Conservation (phyloP, 192 early-diverging fungal species). For the Coemansia sp. region DNA sequence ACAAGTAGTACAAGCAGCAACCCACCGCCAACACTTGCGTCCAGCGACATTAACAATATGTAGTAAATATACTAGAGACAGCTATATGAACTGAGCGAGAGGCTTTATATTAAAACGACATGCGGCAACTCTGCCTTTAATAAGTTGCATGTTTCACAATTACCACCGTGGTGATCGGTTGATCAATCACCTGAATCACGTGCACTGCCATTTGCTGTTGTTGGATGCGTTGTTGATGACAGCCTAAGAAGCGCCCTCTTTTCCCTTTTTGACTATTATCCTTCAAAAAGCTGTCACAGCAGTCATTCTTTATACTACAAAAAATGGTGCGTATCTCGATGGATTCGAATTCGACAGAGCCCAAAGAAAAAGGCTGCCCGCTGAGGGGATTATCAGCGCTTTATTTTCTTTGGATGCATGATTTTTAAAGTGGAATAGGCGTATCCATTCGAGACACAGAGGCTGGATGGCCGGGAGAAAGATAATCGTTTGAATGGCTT, state of each 20-base stretch:
- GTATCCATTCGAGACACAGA: conserved; percentile 8
- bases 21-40: conserved; percentile 20
- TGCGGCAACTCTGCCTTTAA: background rate
- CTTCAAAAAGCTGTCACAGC: conserved; percentile 5
- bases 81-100: background rate
- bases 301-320: conserved; percentile 5
- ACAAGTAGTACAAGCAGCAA: conserved; percentile 20
- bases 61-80: background rate
- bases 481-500: no score
- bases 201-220: background rate
- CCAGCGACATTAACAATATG: conserved; percentile 3
- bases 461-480: background rate
- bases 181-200: background rate
- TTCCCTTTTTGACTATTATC: conserved; percentile 8
- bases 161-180: background rate
- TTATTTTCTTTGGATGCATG: no score
- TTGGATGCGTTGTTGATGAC: conserved; percentile 1
- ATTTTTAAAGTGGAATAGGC: background rate
- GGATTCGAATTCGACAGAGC: background rate
- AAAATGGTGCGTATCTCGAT: conserved; percentile 26
- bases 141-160: background rate
- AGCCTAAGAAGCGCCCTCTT: conserved; percentile 2
- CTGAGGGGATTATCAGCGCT: no score
- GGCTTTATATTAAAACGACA: background rate
- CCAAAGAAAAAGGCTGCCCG: no score